Conservation (phyloP, 1,284 basidiomycete species). For the Phellopilus nigrolimitatus region DNA sequence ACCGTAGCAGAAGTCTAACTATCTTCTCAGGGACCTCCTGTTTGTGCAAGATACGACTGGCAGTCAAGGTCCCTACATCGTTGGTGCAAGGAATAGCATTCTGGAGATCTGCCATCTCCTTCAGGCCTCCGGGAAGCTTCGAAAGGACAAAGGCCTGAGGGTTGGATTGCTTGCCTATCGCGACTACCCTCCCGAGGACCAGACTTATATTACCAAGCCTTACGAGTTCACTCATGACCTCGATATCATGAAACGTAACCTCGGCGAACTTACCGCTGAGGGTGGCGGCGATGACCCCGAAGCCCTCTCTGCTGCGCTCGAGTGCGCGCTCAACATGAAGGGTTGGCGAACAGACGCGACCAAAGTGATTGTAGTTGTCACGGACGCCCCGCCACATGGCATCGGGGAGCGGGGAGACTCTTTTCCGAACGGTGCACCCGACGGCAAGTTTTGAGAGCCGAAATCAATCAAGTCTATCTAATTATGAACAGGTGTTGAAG, state of each 20-base stretch:
- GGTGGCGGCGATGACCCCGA: conserved; percentile 2
- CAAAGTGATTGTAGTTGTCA: conserved; percentile 47
- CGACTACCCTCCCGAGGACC: neutral
- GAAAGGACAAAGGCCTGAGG: neutral
- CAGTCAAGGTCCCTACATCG: neutral
- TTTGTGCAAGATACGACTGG: neutral
- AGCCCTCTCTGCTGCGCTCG: conserved; percentile 49
- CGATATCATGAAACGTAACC: neutral
- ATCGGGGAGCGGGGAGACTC: conserved; percentile 35
- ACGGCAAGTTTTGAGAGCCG: neutral
- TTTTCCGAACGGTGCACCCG: conserved; percentile 28
- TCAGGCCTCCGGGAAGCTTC: neutral
- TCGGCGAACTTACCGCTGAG: neutral
- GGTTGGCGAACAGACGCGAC: conserved; percentile 45
- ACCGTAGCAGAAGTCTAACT: no score
- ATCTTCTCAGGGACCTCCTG: neutral
- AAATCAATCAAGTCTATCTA: conserved; percentile 10
- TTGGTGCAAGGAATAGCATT: neutral
- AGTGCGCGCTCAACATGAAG: conserved; percentile 38
- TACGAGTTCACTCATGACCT: neutral
- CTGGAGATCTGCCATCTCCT: neutral
- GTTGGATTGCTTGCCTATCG: neutral
- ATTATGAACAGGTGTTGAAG: conserved; percentile 20
- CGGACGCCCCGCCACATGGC: conserved; percentile 58
- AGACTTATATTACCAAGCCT: neutral